These are phyloP conservation scores for Diphasiastrum complanatum DNA, from an alignment of 83 land plant species.

Conservation along the genomic window DNA sequence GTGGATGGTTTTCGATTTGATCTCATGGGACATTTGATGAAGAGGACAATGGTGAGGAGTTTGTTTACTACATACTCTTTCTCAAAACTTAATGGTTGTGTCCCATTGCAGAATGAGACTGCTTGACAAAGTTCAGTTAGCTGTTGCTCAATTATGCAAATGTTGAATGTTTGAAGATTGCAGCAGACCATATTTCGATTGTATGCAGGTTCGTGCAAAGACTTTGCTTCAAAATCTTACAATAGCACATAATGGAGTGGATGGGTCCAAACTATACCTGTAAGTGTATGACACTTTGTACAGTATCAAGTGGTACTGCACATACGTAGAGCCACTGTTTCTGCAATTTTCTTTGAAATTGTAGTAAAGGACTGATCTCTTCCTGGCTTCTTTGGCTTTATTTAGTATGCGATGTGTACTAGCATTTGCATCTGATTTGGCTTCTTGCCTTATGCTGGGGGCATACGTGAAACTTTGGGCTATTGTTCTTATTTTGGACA, in stretches of 20 bases:
- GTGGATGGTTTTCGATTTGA: constrained; percentile 99
- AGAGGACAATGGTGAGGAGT: constrained; percentile 69
- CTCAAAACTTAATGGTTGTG: neutral
- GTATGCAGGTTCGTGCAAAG: constrained; percentile 63
- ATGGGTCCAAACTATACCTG: constrained; percentile 83
- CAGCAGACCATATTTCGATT: neutral
- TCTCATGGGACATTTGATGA: constrained; percentile 97
- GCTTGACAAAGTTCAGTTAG: neutral
- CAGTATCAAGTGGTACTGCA: too few relatives aligned
- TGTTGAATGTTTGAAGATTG: neutral
- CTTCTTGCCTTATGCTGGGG: too few relatives aligned
- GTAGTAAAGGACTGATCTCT: too few relatives aligned
- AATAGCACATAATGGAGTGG: constrained; percentile 54
- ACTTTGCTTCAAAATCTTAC: constrained; percentile 43
- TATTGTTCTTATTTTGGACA: too few relatives aligned
- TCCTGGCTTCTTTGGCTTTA: too few relatives aligned
- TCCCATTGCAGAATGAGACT: neutral
- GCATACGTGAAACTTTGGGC: too few relatives aligned
- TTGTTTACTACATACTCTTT: neutral
- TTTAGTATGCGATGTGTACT: too few relatives aligned
- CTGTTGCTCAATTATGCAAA: neutral
- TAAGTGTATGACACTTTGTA: constrained; percentile 31
- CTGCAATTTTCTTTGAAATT: neutral
- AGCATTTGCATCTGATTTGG: too few relatives aligned
- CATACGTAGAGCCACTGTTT: too few relatives aligned